A percentile compares a stretch with the other conserved stretches of the same genome.
These are phyloP conservation scores for Pascua sp. DNA, from an alignment of 1,284 basidiomycete species.

Conservation along the genomic window DNA sequence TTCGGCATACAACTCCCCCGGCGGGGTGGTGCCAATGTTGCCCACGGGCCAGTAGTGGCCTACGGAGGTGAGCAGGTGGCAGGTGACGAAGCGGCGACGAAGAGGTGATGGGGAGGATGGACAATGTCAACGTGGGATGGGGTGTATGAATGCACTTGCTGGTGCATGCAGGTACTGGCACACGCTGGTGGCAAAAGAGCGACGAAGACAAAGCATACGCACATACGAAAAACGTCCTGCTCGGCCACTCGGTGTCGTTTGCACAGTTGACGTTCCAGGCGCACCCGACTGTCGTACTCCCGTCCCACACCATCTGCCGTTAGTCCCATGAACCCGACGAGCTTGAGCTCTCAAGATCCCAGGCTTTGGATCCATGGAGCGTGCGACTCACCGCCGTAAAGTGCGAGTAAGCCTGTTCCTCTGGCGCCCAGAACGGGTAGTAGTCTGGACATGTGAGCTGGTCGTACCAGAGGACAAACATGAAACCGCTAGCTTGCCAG, in stretches of 20 bases:
- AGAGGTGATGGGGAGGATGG: neutral
- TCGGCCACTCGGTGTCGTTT: constrained; percentile 9
- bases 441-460: constrained; percentile 8
- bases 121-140: neutral
- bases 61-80: neutral
- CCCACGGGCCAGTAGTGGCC: constrained; percentile 19
- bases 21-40: constrained; percentile 12
- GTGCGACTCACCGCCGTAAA: constrained; percentile 12
- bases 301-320: constrained; percentile 16
- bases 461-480: too few relatives aligned
- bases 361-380: neutral
- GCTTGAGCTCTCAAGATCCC: neutral
- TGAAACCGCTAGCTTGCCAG: too few relatives aligned
- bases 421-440: constrained; percentile 15
- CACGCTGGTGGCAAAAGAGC: too few relatives aligned
- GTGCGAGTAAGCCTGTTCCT: constrained; percentile 12
- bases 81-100: neutral
- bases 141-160: too few relatives aligned
- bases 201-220: neutral
- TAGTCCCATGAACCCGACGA: neutral
- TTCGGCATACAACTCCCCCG: constrained; percentile 6
- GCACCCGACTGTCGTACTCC: constrained; percentile 12
- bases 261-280: constrained; percentile 16
- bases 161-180: too few relatives aligned
- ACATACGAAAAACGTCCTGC: constrained; percentile 18